Base-by-base conservation (phyloP, 305 asterid genomes). In the Salvia sclarea region DNA sequence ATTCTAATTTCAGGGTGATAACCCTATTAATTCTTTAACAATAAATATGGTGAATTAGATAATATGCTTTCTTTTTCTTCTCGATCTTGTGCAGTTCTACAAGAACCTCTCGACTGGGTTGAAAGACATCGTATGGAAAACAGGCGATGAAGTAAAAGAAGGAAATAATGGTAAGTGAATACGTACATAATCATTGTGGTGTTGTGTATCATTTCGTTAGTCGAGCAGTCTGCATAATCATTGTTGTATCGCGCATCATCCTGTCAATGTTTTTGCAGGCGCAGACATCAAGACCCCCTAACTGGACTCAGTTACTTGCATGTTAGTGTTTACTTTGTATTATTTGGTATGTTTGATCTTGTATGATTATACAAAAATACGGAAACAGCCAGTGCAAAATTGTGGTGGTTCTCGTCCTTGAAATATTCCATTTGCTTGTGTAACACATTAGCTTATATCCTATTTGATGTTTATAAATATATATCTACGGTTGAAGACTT, bases 61-160 rank as follows among this genome's bases (percentile, higher is more conserved):
- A n/a, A n/a, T n/a, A n/a, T 24, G 10, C 22, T 72, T 22, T 37
- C 20, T 17, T 38, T 8, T 20, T 18, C 38, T 68, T 3, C 1
- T n/a, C n/a, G n/a, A n/a, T n/a, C n/a, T 14, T 66, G 16, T 63
- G 70, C 90, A 92, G 97, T 90, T 88, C 44, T 90, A 90, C 86
- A 88, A 88, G 72, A 88, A 86, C 84, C 81, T 93, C 37, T 81
- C 98, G 0, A 83, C 97, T 43, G 98, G 98, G 70, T 75, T 93
- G 91, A 90, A 93, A 79, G 98, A 93, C 74, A 76, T 93, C 25
- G 97, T 93, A 20, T 93, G 98, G 98, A 85, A 73, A 50, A 71
- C 91, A 3, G 87, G 79, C 14, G 88, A 87, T 14, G 97, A 84
- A 73, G 73, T 73, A 47, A 79, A 80, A 76, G 86, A 76, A 38